These are phyloP conservation scores for Diplodia corticola DNA, from an alignment of 2,329 filamentous ascomycete species.

Conservation along the genomic window DNA sequence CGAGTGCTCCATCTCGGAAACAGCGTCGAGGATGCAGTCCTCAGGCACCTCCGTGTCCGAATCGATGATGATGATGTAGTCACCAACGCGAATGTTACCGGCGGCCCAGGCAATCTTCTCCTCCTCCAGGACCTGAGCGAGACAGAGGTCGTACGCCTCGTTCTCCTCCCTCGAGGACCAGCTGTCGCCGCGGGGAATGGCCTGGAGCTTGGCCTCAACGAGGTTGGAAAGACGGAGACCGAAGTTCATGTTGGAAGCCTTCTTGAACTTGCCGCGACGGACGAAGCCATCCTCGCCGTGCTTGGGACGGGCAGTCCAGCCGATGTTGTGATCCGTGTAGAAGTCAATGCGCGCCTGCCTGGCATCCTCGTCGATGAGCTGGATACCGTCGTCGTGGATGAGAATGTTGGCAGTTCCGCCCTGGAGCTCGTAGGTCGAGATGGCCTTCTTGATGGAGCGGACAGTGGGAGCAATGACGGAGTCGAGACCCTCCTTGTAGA, in stretches of 20 bases:
- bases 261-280: constrained; percentile 41
- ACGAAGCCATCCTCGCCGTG: constrained; percentile 38
- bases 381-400: constrained; percentile 69
- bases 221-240: constrained; percentile 62
- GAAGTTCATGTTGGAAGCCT: constrained; percentile 74
- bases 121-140: constrained; percentile 65
- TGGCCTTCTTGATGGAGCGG: constrained; percentile 47
- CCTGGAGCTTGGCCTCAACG: constrained; percentile 60
- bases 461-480: constrained; percentile 44
- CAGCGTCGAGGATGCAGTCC: constrained; percentile 76
- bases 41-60: constrained; percentile 76
- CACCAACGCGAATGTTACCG: constrained; percentile 78
- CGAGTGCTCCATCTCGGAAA: constrained; percentile 78
- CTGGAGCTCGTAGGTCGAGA: constrained; percentile 53
- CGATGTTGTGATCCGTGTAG: constrained; percentile 53
- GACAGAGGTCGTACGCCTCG: constrained; percentile 28
- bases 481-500: constrained; percentile 80
- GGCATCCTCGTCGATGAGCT: constrained; percentile 54
- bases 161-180: constrained; percentile 32
- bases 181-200: constrained; percentile 38
- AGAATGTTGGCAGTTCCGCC: constrained; percentile 70
- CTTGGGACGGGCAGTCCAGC: constrained; percentile 51
- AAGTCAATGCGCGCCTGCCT: constrained; percentile 48
- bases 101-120: constrained; percentile 75
- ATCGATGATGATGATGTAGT: constrained; percentile 22